phyloP scores from a whole-genome alignment of 768 basidiomycete species.

The Inosperma sp. region DNA sequence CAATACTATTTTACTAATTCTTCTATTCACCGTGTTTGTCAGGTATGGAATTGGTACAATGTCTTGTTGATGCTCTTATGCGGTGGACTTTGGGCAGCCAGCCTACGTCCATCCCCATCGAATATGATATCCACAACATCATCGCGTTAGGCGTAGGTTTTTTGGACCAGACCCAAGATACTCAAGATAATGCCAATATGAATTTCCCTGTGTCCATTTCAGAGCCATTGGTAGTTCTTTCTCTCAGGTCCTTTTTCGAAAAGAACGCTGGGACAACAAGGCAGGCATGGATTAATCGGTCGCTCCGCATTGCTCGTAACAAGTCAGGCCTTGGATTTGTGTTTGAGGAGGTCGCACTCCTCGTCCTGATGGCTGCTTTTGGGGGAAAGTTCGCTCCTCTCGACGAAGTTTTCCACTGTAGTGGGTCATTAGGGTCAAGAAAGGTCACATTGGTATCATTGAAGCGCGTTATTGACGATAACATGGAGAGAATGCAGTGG shows the following conservation, averaged over 20 bases:
- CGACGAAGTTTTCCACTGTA: background rate
- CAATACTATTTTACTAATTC: slow-evolving; percentile 2
- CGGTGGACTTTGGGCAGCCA: slow-evolving; percentile 16
- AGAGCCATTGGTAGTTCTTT: slow-evolving; percentile 17
- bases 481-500: background rate
- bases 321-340: background rate
- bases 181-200: background rate
- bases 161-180: background rate
- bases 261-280: slow-evolving; percentile 4
- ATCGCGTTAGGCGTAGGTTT: background rate
- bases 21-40: slow-evolving; percentile 8
- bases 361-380: background rate
- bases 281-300: background rate
- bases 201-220: slow-evolving; percentile 14
- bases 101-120: background rate
- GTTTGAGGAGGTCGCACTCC: background rate
- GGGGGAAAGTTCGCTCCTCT: background rate
- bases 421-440: background rate
- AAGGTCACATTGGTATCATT: slow-evolving; percentile 4
- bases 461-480: background rate
- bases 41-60: slow-evolving; percentile 12
- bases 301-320: background rate
- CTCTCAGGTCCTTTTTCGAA: slow-evolving; percentile 13
- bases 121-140: background rate
- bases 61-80: slow-evolving; percentile 14